Conservation (phyloP, 169 alveolate genomes). For the Cryptosporidium muris region DNA sequence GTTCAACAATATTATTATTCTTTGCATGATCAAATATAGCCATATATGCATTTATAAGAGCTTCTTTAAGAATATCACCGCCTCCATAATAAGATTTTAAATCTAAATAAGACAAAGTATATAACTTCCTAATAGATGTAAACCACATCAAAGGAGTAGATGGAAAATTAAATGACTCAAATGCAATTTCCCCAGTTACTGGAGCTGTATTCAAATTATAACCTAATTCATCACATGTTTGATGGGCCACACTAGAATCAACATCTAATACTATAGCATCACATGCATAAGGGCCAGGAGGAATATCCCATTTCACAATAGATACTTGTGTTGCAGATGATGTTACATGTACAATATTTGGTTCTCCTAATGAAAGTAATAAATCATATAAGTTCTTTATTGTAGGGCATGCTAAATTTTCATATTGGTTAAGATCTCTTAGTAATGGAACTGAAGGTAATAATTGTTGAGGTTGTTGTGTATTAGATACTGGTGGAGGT, state of each 20-base stretch:
- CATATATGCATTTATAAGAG: constrained; percentile 3
- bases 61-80: background rate
- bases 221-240: constrained; percentile 27
- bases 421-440: constrained; percentile 52
- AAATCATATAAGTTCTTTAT: constrained; percentile 29
- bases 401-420: constrained; percentile 68
- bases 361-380: constrained; percentile 13
- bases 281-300: constrained; percentile 28
- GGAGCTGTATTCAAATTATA: background rate
- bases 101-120: background rate
- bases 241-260: background rate
- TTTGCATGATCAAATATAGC: constrained; percentile 12
- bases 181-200: constrained; percentile 3
- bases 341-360: constrained; percentile 8
- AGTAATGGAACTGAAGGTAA: constrained; percentile 21
- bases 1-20: background rate
- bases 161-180: background rate
- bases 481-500: constrained; percentile 10
- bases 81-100: background rate
- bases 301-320: constrained; percentile 12
- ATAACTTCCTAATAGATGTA: constrained; percentile 18
- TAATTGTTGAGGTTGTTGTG: constrained; percentile 9
- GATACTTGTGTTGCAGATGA: constrained; percentile 58
- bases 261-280: constrained; percentile 38
- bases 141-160: constrained; percentile 20